Base-by-base conservation (phyloP, 1,284 basidiomycete species). In the Schizopora paradoxa region DNA sequence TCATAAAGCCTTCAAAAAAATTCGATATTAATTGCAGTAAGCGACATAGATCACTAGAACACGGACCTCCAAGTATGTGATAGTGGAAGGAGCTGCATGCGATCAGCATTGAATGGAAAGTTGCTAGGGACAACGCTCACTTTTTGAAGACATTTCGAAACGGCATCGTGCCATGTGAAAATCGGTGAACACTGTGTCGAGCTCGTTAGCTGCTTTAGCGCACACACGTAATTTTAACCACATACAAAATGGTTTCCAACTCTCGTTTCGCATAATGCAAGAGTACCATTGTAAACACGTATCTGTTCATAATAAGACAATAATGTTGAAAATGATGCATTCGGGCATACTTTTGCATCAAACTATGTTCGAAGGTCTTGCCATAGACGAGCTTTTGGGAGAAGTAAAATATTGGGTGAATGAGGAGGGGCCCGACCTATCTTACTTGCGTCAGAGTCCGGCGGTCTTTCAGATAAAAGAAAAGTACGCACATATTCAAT, bases 111-210 rank as follows among this genome's bases (percentile, higher is more conserved):
- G 23, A 26, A 43, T 22, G 22, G 36, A 10, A 13, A 6, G 7
- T 28, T 43, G 47, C 58, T 32, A 43, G 46, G 26, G 41, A 39
- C 28, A 51, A 51, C 51, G 66, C 76, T 36, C 48, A 94, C 91
- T 99, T 99, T 63, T 87, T 88, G 72, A 94, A 87, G 36, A 99
- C 77, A 61, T 93, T 92, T 51, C 66, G 65, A 48, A 88, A 67
- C 1, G 95, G 96, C 86, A 99, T 96, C 0, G 95, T 97, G 2
- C 82, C 86, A 65, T 93, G 83, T 26, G 92, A 96, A 74, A 99
- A 99, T 14, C 90, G 84, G 64, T 97, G 94, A 1, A 96, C 80
- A 59, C 85, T 88, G 50, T 23, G 32, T n/a, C n/a, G n/a, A n/a
- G n/a, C n/a, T n/a, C n/a, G n/a, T 16, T 32, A 25, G 11, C 34